Base-by-base conservation (phyloP, 768 basidiomycete species). In the Pleurotus eryngii region DNA sequence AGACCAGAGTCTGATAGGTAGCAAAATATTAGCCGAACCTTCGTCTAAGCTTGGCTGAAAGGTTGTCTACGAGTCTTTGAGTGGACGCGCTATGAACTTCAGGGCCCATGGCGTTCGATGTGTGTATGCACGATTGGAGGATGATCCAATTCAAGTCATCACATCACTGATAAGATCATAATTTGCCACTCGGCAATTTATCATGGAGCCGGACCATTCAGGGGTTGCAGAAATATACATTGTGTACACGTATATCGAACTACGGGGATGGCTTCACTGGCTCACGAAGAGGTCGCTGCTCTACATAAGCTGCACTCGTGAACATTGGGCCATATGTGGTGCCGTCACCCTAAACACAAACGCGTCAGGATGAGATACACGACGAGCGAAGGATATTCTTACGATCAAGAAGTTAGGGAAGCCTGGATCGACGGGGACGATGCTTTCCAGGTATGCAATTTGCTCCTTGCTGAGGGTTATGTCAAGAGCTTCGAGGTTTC, bases 11-110 rank as follows among this genome's bases (percentile, higher is more conserved):
- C 64, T 57, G 37, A 53, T 43, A 58, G 43, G 35, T 40, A 46
- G 5, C 38, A 37, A 54, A 49, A 38, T 51, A 24, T 45, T 20
- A 30, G 80, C 85, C 74, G 67, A 54, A 89, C 89, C 89, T 78
- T 75, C 89, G 78, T 55, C 86, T 79, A 58, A 91, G 74, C 65
- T 83, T 88, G 18, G 84, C 83, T 38, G 83, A 88, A 12, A 91
- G 76, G 43, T 75, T 78, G 67, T 92, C 89, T 2, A 91, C 89
- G 26, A 79, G 74, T 56, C 82, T 81, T 63, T 83, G 79, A 55
- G 79, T 78, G 43, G 79, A 63, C 5, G 66, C 68, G 51, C 60
- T 57, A 26, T 68, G 60, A 11, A 48, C 15, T 39, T 61, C 60
- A 26, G 57, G 57, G 3, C 38, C 56, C 59, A 60, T 60, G 20